These are phyloP conservation scores for Cyberlindnera veronae DNA, from an alignment of 805 yeast species.

Conservation along the genomic window DNA sequence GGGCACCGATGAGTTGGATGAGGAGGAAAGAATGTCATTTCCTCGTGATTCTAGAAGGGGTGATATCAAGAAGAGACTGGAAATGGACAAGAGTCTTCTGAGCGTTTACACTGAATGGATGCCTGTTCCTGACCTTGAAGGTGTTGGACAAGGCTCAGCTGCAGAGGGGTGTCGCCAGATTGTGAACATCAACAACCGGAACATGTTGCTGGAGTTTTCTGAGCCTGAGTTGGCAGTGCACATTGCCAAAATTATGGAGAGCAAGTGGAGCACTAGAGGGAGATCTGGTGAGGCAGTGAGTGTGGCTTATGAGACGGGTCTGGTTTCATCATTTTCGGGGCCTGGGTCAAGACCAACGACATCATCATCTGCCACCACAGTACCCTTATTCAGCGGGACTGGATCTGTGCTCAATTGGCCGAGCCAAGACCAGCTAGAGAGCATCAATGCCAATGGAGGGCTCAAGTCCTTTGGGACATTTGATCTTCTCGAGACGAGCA, in stretches of 20 bases:
- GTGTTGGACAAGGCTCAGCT: neutral
- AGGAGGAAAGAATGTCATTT: constrained; percentile 4
- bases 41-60: constrained; percentile 4
- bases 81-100: constrained; percentile 12
- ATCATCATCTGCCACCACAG: neutral
- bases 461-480: constrained; percentile 1
- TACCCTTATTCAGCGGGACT: no score
- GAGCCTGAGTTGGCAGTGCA: constrained; percentile 4
- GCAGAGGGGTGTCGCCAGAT: constrained; percentile 7
- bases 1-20: neutral
- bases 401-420: constrained; percentile 1
- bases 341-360: neutral
- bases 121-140: constrained; percentile 8
- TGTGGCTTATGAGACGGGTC: no score
- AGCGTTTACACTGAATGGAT: constrained; percentile 18
- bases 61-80: constrained; percentile 11
- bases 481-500: constrained; percentile 6
- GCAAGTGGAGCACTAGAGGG: constrained; percentile 7
- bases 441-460: neutral
- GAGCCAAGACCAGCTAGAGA: constrained; percentile 3
- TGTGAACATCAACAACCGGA: constrained; percentile 17
- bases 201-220: constrained; percentile 12
- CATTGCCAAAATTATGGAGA: neutral
- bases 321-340: no score
- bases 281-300: no score